Base-by-base conservation (phyloP, 2,329 filamentous ascomycete genomes). In the Botryotinia narcissicola region DNA sequence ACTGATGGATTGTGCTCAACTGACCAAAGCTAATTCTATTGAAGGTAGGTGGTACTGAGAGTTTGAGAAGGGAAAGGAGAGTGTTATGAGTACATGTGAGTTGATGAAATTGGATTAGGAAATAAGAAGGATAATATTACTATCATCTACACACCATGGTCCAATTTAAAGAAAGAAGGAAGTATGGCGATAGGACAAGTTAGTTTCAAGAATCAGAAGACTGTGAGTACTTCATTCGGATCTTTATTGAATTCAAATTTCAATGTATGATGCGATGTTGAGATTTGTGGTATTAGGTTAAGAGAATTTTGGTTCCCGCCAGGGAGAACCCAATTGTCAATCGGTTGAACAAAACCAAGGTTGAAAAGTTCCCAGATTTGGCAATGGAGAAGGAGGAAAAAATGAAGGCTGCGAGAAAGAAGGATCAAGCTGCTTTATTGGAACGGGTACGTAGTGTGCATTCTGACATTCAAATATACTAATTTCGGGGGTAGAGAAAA, bases 71-170 rank as follows among this genome's bases (percentile, higher is more conserved):
- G n/a, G 12, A 20, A 35, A 35, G 48, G 29, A 46, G 42, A 42
- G 5, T 44, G 16, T 4, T 68, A 71, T 78, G 29, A 78, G 61
- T 57, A 60, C 37, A 37, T 64, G 66, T 42, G 66, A 32, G 25
- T 68, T 68, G 66, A 68, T 68, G 35, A 12, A 25, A 42, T 57
- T 4, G 66, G 8, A 25, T 9, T 74, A 95, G 93, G 96, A 76
- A 99, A 99, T 86, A 99, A 99, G 84, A 98, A 98, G 83, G 95
- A 98, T 83, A 98, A 98, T 83, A 86, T 99, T 79, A 97, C 94
- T 25, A 83, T 99, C 80, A 97, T 99, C 80, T 99, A 99, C 85
- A 99, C 96, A 7, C 96, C 96, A 10, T 98, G 96, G 94, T 92
- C 93, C 62, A 99, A 99, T 82, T 88, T 99, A 48, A 92, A 93